phyloP scores from a whole-genome alignment of 1,139 yeast genomes.

The Petasospora rhodanensis region DNA sequence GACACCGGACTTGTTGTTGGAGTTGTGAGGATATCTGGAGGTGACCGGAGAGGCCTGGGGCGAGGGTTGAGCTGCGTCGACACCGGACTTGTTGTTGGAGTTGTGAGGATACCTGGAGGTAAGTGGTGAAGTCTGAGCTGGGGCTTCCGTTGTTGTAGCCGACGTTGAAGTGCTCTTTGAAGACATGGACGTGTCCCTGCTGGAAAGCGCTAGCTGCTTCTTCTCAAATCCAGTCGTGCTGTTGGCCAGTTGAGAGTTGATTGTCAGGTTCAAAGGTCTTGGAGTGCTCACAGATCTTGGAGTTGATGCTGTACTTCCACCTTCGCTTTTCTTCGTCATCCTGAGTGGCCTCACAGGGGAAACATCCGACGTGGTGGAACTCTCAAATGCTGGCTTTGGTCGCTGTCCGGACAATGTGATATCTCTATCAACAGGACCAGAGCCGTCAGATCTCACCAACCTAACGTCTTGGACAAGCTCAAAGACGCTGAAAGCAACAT shows the following conservation, averaged over 20 bases:
- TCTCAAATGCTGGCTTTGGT: conserved; percentile 4
- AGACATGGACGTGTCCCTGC: conserved; percentile 1
- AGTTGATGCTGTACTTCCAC: conserved; percentile 1
- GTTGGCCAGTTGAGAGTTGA: conserved; percentile 17
- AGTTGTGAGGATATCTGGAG: conserved; percentile 2
- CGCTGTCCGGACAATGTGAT: no score
- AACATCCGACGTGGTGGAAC: conserved; percentile 18
- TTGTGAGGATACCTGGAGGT: conserved; percentile 1
- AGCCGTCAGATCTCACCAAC: no score
- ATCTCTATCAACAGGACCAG: no score
- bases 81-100: conserved; percentile 3
- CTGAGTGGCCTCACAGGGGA: conserved; percentile 54
- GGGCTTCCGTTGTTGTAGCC: conserved; percentile 7
- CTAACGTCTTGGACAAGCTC: conserved; percentile 61
- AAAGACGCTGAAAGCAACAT: conserved; percentile 67
- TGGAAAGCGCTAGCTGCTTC: conserved; percentile 3
- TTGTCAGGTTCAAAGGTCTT: conserved; percentile 17
- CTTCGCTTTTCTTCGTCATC: conserved; percentile 45
- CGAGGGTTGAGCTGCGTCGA: conserved; percentile 2
- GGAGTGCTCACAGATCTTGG: conserved; percentile 16
- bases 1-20: conserved; percentile 1
- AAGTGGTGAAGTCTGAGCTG: conserved; percentile 3
- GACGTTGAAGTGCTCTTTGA: no score
- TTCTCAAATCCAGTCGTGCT: conserved; percentile 8
- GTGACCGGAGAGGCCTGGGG: conserved; percentile 3